Percentiles rank a stretch among this genome's conserved stretches.
These are phyloP conservation scores for Ilex aquifolium DNA, from an alignment of 257 asterid species.

Conservation along the genomic window DNA sequence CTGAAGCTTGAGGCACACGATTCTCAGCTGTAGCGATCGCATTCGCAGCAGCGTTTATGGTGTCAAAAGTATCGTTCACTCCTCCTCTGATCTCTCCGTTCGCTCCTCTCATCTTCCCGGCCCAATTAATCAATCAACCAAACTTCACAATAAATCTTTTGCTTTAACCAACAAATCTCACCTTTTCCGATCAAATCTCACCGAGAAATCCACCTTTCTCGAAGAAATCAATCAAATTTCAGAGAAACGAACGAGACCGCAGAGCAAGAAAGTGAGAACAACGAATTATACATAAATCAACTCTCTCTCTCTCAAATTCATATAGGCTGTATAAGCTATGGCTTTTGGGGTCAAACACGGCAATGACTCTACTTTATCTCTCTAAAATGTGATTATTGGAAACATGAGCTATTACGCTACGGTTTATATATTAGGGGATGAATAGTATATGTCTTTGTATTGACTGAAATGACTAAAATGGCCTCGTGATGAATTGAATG, in stretches of 20 bases:
- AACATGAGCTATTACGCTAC: no score
- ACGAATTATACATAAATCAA: neutral
- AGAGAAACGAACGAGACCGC: conserved; percentile 9
- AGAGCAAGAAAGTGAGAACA: conserved; percentile 13
- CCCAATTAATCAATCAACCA: neutral
- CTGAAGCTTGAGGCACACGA: conserved; percentile 49
- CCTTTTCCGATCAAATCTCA: neutral
- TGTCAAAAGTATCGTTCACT: conserved; percentile 54
- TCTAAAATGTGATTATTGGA: neutral
- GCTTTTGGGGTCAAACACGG: conserved; percentile 77
- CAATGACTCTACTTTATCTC: conserved; percentile 44
- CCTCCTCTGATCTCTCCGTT: conserved; percentile 45
- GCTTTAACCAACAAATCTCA: conserved; percentile 6
- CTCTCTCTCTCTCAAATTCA: conserved; percentile 1
- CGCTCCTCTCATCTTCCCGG: neutral
- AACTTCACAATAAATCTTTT: neutral
- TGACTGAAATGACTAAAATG: conserved; percentile 14
- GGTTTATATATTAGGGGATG: neutral
- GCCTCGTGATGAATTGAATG: neutral
- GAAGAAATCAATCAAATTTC: conserved; percentile 13
- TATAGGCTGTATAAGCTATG: conserved; percentile 19
- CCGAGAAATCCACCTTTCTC: conserved; percentile 1
- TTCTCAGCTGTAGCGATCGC: conserved; percentile 72
- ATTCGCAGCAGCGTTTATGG: conserved; percentile 90
- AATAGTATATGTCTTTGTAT: neutral